Evolutionary conservation across 441 rosid genomes (phyloP).

Genomic region (Adansonia grandidieri): DNA sequence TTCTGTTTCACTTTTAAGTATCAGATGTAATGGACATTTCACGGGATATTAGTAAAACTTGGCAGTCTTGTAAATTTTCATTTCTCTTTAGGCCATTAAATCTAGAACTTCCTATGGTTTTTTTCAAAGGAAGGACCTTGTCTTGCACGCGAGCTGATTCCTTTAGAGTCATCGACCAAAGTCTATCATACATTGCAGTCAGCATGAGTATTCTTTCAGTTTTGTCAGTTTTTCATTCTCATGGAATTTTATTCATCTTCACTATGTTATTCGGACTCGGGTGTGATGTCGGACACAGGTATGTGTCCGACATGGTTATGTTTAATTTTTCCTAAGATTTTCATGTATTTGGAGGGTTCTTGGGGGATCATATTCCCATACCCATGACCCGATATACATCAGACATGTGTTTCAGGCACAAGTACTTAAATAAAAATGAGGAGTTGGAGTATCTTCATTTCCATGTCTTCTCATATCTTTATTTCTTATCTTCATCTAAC

Average conservation of each 20-base stretch:
- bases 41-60: not conserved
- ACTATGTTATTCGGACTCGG: too few species aligned
- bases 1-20: not conserved
- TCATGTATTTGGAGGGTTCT: too few species aligned
- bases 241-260: not conserved
- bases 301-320: too few species aligned
- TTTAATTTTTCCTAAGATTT: too few species aligned
- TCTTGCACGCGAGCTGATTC: not conserved
- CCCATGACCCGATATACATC: too few species aligned
- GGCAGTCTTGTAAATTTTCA: not conserved
- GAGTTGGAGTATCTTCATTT: not conserved
- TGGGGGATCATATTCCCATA: too few species aligned
- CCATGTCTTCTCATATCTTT: not conserved
- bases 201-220: not conserved
- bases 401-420: too few species aligned
- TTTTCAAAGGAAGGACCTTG: not conserved
- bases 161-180: not conserved
- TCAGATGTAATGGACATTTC: not conserved
- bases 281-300: too few species aligned
- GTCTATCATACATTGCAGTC: not conserved
- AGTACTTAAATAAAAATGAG: too few species aligned
- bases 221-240: not conserved
- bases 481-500: not conserved
- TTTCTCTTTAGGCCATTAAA: not conserved
- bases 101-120: not conserved